Percentiles rank a stretch among this genome's conserved stretches.
These are phyloP conservation scores for Madurella fahalii DNA, from an alignment of 2,329 filamentous ascomycete species.

Conservation along the genomic window DNA sequence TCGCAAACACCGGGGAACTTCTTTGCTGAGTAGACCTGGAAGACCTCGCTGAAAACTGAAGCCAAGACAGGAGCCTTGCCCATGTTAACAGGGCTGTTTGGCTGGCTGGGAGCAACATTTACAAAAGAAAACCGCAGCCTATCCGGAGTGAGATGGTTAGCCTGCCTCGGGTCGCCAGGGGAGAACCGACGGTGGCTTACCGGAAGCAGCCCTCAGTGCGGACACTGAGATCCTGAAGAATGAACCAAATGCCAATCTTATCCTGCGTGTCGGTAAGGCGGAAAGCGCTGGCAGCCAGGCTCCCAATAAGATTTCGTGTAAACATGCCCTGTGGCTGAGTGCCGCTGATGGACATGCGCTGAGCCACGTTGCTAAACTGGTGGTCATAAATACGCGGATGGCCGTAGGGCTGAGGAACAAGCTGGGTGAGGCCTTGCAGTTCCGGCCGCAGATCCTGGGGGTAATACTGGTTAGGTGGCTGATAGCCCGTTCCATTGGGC, in stretches of 20 bases:
- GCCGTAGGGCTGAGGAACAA: constrained; percentile 19
- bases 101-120: constrained; percentile 57
- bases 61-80: constrained; percentile 78
- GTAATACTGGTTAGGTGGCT: constrained; percentile 22
- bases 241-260: constrained; percentile 91
- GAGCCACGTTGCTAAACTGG: constrained; percentile 16
- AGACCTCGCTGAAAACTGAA: constrained; percentile 78
- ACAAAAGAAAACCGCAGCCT: constrained; percentile 72
- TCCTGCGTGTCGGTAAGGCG: constrained; percentile 73
- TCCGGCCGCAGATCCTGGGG: constrained; percentile 19
- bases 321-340: constrained; percentile 74
- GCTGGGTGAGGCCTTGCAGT: constrained; percentile 18
- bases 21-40: constrained; percentile 94
- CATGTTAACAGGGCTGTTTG: constrained; percentile 57
- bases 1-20: constrained; percentile 98
- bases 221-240: constrained; percentile 91
- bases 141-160: constrained; percentile 1
- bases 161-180: constrained; percentile 9
- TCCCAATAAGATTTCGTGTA: constrained; percentile 91
- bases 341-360: constrained; percentile 39
- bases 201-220: constrained; percentile 87
- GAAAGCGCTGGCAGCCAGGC: constrained; percentile 82
- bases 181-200: constrained; percentile 45
- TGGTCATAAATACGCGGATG: constrained; percentile 24
- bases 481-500: constrained; percentile 21